Evolutionary conservation across 306 rosid species (phyloP).

Genomic region (Vachellia pachyceras): DNA sequence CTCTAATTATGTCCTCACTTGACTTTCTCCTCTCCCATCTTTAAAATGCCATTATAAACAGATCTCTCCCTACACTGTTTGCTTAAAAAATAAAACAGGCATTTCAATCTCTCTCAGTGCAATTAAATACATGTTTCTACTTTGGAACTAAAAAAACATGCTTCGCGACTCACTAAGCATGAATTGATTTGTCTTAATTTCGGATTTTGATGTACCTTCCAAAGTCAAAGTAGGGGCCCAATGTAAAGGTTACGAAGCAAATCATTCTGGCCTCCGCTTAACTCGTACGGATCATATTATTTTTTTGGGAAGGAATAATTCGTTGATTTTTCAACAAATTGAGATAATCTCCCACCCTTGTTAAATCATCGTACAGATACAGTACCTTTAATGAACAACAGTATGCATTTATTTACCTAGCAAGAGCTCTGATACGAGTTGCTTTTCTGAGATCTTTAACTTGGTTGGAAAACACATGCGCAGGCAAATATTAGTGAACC

Average conservation of each 20-base stretch:
- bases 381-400: neutral
- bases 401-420: too few species aligned
- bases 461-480: neutral
- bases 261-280: neutral
- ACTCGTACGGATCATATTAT: neutral
- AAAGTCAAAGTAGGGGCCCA: neutral
- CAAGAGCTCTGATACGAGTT: neutral
- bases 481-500: neutral
- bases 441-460: neutral
- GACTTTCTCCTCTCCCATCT: constrained; percentile 36
- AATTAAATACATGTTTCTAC: neutral
- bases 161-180: neutral
- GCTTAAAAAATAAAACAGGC: neutral
- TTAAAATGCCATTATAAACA: neutral
- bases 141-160: neutral
- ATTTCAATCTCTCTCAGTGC: neutral
- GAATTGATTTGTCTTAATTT: neutral
- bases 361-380: neutral
- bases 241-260: neutral
- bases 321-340: neutral
- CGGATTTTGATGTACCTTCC: neutral
- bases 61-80: neutral
- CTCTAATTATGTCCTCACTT: constrained; percentile 48
- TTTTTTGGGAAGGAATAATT: neutral
- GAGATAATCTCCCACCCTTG: neutral